Percentiles rank a stretch among this genome's conserved stretches.
Conservation (phyloP, 2,329 filamentous ascomycete species). For the Zymoseptoria crescenta region DNA sequence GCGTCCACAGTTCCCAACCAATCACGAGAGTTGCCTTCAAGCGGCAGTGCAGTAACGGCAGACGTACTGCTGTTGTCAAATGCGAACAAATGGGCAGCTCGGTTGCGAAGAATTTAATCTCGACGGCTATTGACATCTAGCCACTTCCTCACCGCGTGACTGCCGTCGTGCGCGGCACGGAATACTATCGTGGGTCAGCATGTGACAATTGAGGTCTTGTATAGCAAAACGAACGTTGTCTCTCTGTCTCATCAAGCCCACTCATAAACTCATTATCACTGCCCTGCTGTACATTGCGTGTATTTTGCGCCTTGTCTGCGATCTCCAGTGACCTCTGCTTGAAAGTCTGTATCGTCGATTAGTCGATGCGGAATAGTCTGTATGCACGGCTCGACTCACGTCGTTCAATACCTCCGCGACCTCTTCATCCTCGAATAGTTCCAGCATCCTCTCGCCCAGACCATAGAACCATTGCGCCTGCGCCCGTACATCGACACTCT, state of each 20-base stretch:
- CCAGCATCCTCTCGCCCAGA: conserved; percentile 75
- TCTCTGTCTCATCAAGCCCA: conserved; percentile 84
- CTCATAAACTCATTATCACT: conserved; percentile 71
- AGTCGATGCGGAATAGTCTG: not conserved
- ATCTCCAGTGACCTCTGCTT: conserved; percentile 74
- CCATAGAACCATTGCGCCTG: conserved; percentile 84
- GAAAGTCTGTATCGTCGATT: conserved; percentile 52
- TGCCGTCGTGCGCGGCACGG: conserved; percentile 41
- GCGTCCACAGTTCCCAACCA: too few relatives aligned
- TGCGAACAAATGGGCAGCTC: too few relatives aligned
- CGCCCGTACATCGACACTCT: conserved; percentile 73
- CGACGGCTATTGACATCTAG: conserved; percentile 21
- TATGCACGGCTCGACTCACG: conserved; percentile 20
- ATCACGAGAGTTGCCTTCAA: too few relatives aligned
- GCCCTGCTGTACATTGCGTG: conserved; percentile 39
- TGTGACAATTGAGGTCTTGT: not conserved
- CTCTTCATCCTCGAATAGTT: conserved; percentile 85
- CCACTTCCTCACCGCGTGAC: conserved; percentile 40
- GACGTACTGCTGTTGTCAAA: too few relatives aligned
- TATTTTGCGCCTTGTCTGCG: conserved; percentile 81
- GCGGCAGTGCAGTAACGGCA: too few relatives aligned
- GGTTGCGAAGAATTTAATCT: not conserved
- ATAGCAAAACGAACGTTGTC: conserved; percentile 45
- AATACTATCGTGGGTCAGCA: conserved; percentile 33
- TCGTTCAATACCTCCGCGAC: conserved; percentile 53